phyloP scores from a whole-genome alignment of 495 filamentous ascomycete genomes.

The Daldinia loculata region DNA sequence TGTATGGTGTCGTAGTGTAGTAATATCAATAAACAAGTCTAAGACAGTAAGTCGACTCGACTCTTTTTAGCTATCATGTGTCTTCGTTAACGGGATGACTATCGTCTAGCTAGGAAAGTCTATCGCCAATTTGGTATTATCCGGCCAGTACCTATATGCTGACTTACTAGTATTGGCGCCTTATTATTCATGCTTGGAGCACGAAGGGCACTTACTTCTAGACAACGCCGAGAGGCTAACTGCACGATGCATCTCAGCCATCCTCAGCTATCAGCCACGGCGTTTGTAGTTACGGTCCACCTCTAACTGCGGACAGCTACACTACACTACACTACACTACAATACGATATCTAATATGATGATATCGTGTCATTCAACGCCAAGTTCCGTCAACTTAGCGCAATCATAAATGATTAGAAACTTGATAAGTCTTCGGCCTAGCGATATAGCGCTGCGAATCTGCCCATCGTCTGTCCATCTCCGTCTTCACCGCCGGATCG shows the following conservation, averaged over 20 bases:
- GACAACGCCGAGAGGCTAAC: constrained; percentile 5
- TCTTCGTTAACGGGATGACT: constrained; percentile 4
- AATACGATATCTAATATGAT: constrained; percentile 2
- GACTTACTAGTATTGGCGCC: constrained; percentile 21
- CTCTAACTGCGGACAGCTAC: background rate
- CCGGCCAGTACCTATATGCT: background rate
- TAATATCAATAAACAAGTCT: constrained; percentile 36
- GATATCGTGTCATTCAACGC: constrained; percentile 3
- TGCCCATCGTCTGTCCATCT: constrained; percentile 7
- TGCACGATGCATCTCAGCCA: constrained; percentile 28
- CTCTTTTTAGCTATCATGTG: background rate
- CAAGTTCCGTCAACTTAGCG: constrained; percentile 5
- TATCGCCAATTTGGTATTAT: constrained; percentile 7
- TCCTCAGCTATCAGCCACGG: constrained; percentile 20
- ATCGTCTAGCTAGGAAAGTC: constrained; percentile 20
- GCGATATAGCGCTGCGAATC: background rate
- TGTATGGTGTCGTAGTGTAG: constrained; percentile 27
- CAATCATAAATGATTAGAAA: background rate
- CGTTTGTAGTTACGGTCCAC: constrained; percentile 16
- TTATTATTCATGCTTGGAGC: constrained; percentile 13
- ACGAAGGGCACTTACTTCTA: constrained; percentile 24
- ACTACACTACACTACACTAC: background rate
- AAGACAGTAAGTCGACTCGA: constrained; percentile 4
- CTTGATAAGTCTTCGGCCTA: background rate
- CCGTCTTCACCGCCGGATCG: constrained; percentile 29